Conservation (phyloP, 177 flowering plant genomes). For the Vitis hybrid region DNA sequence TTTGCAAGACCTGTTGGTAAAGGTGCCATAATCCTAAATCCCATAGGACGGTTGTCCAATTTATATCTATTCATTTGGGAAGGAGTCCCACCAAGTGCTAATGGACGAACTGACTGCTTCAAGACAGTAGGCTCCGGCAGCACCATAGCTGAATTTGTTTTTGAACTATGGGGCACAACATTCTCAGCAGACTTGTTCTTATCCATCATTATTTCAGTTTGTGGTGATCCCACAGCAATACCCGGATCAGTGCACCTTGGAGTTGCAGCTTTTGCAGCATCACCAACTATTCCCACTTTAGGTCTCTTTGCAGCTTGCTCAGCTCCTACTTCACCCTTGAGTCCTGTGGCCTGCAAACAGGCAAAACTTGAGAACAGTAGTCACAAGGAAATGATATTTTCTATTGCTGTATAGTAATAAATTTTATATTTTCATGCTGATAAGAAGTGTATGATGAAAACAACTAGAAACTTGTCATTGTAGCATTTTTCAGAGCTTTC, state of each 20-base stretch:
- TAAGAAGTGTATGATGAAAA: neutral
- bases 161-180: conserved; percentile 30
- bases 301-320: conserved; percentile 59
- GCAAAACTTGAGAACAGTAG: conserved; percentile 5
- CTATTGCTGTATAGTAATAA: neutral
- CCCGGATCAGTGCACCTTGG: conserved; percentile 32
- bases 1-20: conserved; percentile 68
- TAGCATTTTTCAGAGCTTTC: neutral
- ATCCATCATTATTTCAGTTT: conserved; percentile 28
- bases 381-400: neutral
- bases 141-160: conserved; percentile 26
- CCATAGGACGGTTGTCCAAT: conserved; percentile 81
- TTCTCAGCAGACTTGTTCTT: conserved; percentile 35
- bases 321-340: conserved; percentile 41
- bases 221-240: conserved; percentile 25
- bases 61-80: conserved; percentile 59
- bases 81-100: conserved; percentile 38
- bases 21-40: conserved; percentile 72
- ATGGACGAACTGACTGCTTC: conserved; percentile 44
- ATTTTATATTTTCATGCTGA: neutral
- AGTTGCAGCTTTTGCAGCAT: conserved; percentile 24
- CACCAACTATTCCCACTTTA: conserved; percentile 36
- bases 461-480: neutral
- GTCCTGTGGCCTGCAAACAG: conserved; percentile 55
- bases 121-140: conserved; percentile 38